Evolutionary conservation across 805 yeast species (phyloP).

Genomic region (Kluyveromyces starmeri): DNA sequence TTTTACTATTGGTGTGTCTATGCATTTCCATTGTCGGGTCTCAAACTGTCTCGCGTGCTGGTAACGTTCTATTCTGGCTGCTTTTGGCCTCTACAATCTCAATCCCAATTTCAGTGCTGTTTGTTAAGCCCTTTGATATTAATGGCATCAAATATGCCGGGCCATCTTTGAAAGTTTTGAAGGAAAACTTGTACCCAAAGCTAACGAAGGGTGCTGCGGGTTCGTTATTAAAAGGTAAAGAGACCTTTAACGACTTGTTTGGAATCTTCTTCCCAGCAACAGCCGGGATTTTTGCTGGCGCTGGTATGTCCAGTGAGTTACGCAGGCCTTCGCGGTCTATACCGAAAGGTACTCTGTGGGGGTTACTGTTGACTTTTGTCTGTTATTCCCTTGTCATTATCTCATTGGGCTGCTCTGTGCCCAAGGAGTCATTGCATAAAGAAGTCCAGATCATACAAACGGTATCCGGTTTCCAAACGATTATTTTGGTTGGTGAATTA

Average conservation of each 20-base stretch:
- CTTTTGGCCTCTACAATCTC: slow-evolving; percentile 66
- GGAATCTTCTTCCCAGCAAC: slow-evolving; percentile 98
- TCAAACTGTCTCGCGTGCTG: slow-evolving; percentile 71
- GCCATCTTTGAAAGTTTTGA: slow-evolving; percentile 55
- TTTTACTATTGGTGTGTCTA: slow-evolving; percentile 61
- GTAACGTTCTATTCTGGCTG: slow-evolving; percentile 59
- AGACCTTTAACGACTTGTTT: slow-evolving; percentile 76
- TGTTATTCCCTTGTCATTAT: slow-evolving; percentile 75
- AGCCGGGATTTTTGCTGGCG: slow-evolving; percentile 97
- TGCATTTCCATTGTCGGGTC: slow-evolving; percentile 75
- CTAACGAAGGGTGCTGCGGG: slow-evolving; percentile 93
- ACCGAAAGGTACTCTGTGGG: slow-evolving; percentile 90
- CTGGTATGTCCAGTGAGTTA: slow-evolving; percentile 95
- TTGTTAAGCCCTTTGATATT: slow-evolving; percentile 55
- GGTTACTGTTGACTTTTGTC: slow-evolving; percentile 65
- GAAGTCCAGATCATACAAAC: slow-evolving; percentile 86
- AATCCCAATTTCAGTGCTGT: slow-evolving; percentile 67
- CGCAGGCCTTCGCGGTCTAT: slow-evolving; percentile 78
- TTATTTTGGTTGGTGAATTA: slow-evolving; percentile 81
- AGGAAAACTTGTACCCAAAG: slow-evolving; percentile 61
- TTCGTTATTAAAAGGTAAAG: slow-evolving; percentile 50
- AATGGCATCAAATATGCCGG: slow-evolving; percentile 57
- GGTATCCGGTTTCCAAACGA: slow-evolving; percentile 54
- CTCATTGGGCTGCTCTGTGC: slow-evolving; percentile 70
- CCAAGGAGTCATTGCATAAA: slow-evolving; percentile 63